Evolutionary conservation across 345 rosid genomes (phyloP), one percentile per base, ranked within the genome.

Genomic region (Xanthoceras sorbifolium): DNA sequence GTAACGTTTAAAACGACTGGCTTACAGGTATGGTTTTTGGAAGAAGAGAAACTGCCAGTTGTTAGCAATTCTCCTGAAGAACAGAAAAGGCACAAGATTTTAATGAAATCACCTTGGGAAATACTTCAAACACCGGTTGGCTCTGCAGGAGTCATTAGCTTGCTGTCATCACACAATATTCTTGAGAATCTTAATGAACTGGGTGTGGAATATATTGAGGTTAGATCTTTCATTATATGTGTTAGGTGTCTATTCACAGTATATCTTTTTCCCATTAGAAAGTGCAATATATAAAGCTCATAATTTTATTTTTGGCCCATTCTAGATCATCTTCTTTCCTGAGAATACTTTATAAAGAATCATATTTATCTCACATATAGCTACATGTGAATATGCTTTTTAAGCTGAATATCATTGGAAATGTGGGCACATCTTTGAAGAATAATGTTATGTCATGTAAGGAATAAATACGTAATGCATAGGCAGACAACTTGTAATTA

Each of bases 101-200:
- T 94, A 85, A 92, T 94, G 97, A 90, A 91, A 84, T 91, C 98
- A 50, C 97, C 97, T 65, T 94, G 97, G 97, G 92, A 93, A 78
- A 88, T 94, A 66, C 84, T 94, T 60, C 89, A 89, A 79, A 81
- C 93, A 29, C 97, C 98, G 0, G 85, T 94, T 77, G 97, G 97
- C 72, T 89, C 95, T 71, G 95, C 94, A 20, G 97, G 97, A 23
- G 77, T 87, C 70, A 76, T 91, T 69, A 89, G 84, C 84, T 48
- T 84, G 72, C 89, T 94, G 82, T 85, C 92, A 74, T 88, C 91
- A 42, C 79, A 82, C 48, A 80, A 75, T 59, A 81, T 93, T 32
- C 72, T 76, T 5, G 88, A 91, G 69, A 82, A 82, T 72, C 95
- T 94, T 71, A 76, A 79, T 50, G 84, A 81, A 75, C 71, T 84